Conservation (phyloP, 345 rosid species). For the Reutealis trisperma region DNA sequence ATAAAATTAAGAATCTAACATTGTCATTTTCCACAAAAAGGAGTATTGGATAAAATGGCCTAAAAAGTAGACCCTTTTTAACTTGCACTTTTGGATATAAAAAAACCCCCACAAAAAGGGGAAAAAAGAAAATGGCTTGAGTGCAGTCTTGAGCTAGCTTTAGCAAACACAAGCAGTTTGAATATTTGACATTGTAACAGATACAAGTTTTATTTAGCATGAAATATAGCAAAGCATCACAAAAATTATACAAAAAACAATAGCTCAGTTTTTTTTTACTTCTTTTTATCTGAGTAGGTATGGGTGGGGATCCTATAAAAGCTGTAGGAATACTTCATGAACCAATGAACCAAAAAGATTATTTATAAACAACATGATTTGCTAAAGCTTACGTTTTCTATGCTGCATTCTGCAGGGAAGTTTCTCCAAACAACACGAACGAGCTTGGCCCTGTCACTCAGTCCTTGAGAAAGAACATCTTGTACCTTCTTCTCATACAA, state of each 20-base stretch:
- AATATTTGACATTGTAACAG: no score
- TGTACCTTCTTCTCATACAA: slow-evolving; percentile 72
- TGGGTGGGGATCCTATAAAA: neutral
- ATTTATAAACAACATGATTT: neutral
- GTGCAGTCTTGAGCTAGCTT: neutral
- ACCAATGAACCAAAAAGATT: neutral
- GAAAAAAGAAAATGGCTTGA: neutral
- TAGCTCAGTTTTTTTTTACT: neutral
- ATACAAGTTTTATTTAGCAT: neutral
- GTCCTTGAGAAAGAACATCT: slow-evolving; percentile 64
- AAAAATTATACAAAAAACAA: neutral
- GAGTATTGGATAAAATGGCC: neutral
- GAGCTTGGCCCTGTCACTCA: slow-evolving; percentile 70
- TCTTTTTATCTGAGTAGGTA: no score
- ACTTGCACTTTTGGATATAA: no score
- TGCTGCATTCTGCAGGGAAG: slow-evolving; percentile 44
- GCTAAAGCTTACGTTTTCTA: slow-evolving; percentile 57
- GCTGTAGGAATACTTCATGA: neutral
- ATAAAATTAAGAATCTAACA: neutral
- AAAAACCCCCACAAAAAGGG: neutral
- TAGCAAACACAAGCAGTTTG: neutral
- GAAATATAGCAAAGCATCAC: neutral
- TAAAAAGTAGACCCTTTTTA: no score
- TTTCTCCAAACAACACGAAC: slow-evolving; percentile 85
- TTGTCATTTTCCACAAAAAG: neutral